Evolutionary conservation across 371 early-diverging fungal species (phyloP), one percentile per base, ranked within the genome.

Genomic region (Apophysomyces sp.): DNA sequence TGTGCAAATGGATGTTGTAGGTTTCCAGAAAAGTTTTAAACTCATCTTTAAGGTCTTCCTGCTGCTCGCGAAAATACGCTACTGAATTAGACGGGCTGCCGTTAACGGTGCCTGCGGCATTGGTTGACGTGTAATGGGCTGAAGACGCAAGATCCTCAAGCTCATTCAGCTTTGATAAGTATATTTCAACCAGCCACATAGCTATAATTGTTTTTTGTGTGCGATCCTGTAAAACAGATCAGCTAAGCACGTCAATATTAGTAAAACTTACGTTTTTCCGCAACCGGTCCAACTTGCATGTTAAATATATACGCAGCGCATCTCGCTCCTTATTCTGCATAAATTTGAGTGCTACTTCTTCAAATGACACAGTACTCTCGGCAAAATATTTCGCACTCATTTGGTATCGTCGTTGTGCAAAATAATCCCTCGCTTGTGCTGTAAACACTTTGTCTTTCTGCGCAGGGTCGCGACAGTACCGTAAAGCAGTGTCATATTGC

Each of bases 101-200:
- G 3, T 61, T 29, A 9, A 52, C 26, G 4, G 34, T 29, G 5
- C 28, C 62, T n/a, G 30, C 39, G 31, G 37, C 40, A 2, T 44
- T 44, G 3, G 52, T 40, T 15, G 64, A 60, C 5, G 76, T 67
- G 36, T 73, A 66, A 24, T 72, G 65, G 13, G 76, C 68, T 0
- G 82, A 81, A 4, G 76, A 69, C 3, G 77, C 72, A 36, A 67
- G 55, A 28, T 88, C 87, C 30, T 90, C 89, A 4, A 89, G 57
- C 7, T 80, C 68, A 65, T 93, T 91, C 41, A 95, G 63, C 58
- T 86, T 81, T 55, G 83, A 76, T 32, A 95, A 73, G 61, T 87
- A 92, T 18, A 95, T 76, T 68, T 95, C 95, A 7, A 94, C 80
- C 4, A 94, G 81, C 96, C 96, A 96, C 41, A 88, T 93, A 3